Evolutionary conservation across 257 asterid species (phyloP), one percentile per base, ranked within the genome.

Genomic region (Plantago ovata): DNA sequence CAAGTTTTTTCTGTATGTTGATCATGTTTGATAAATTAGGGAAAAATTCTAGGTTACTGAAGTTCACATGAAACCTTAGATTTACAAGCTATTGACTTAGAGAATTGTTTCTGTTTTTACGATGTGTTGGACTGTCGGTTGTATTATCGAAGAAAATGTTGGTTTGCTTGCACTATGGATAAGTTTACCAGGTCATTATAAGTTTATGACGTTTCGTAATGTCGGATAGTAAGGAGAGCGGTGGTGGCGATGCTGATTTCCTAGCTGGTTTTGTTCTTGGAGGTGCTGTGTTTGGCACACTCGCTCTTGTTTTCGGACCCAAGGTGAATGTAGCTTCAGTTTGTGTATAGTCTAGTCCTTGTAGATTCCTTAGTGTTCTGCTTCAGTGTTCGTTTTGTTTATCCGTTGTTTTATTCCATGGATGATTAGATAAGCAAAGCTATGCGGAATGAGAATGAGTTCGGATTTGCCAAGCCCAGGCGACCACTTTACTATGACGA

Each of bases 221-320:
- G 20, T 10, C 24, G 9, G 28, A 50, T 36, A 50, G 56, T 11
- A 50, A 50, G 56, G 38, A 50, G 10, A 36, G 56, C 38, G 21
- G 38, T 50, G 51, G 19, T n/a, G 20, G 20, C 15, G 56, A 50
- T 12, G 56, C 56, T 50, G 56, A 23, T 50, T 50, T 50, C 10
- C 36, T 50, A 22, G 56, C 56, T 50, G 56, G 56, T 50, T 50
- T 50, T 16, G 38, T 50, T 12, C 56, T 50, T 20, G 56, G 56
- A 50, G 28, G 56, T 50, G 56, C 56, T 12, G 32, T 50, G 32
- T 50, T 50, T 50, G 56, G 56, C 28, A 50, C 56, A 20, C 56
- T 50, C 21, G 56, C 33, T 23, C 28, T 20, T 50, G 32, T 50
- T 50, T 50, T 50, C 21, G 56, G 38, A 20, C 56, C 56, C 14